Evolutionary conservation across 345 rosid genomes (phyloP).

Genomic region (Eucalyptus polyanthemos): DNA sequence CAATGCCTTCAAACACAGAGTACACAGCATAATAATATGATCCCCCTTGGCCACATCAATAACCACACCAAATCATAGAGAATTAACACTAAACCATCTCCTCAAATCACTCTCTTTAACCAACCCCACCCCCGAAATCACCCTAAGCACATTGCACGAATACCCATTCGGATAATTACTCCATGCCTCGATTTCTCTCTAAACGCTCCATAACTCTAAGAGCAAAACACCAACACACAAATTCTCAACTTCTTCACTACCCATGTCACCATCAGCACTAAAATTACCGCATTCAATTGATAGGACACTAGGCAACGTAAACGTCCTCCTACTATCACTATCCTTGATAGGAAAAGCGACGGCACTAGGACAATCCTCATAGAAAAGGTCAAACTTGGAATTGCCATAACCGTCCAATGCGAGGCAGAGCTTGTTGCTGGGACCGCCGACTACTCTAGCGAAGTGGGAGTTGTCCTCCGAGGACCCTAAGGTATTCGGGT

Average conservation of each 20-base stretch:
- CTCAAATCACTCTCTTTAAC: slow-evolving; percentile 18
- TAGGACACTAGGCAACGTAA: slow-evolving; percentile 45
- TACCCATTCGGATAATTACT: slow-evolving; percentile 35
- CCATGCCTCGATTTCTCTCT: slow-evolving; percentile 57
- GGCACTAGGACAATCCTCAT: slow-evolving; percentile 54
- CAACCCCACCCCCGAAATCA: slow-evolving; percentile 14
- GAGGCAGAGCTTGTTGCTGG: slow-evolving; percentile 18
- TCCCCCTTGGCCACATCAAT: slow-evolving; percentile 59
- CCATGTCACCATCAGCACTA: slow-evolving; percentile 6
- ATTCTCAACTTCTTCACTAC: not conserved
- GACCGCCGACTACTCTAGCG: not conserved
- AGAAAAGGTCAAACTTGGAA: slow-evolving; percentile 35
- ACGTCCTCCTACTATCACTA: not conserved
- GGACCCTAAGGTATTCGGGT: slow-evolving; percentile 28
- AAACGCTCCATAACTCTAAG: not conserved
- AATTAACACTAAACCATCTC: slow-evolving; percentile 47
- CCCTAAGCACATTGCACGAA: slow-evolving; percentile 30
- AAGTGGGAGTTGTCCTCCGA: not conserved
- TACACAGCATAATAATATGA: slow-evolving; percentile 45
- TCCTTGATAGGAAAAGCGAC: slow-evolving; percentile 28
- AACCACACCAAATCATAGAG: slow-evolving; percentile 47
- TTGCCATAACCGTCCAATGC: slow-evolving; percentile 32
- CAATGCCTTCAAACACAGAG: slow-evolving; percentile 49
- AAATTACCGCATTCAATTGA: slow-evolving; percentile 40
- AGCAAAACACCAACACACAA: slow-evolving; percentile 8